These are phyloP conservation scores for Pyrenochaeta sp. DNA, from an alignment of 2,329 filamentous ascomycete genomes.

Conservation along the genomic window DNA sequence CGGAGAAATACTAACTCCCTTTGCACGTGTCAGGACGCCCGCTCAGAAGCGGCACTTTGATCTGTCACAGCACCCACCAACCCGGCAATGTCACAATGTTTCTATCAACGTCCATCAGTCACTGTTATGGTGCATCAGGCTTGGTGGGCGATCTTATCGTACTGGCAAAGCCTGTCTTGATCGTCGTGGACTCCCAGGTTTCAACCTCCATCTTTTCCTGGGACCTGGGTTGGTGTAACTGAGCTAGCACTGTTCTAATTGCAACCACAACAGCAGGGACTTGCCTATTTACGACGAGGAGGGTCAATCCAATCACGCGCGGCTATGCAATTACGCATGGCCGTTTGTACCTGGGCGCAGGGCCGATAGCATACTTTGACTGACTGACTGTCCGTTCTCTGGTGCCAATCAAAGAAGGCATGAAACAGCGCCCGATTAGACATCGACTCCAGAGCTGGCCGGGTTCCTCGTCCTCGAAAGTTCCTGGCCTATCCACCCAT, in stretches of 20 bases:
- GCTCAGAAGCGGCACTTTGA: background rate
- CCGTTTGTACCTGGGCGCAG: background rate
- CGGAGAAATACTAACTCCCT: background rate
- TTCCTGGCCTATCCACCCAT: background rate
- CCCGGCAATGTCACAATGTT: background rate
- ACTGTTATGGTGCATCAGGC: background rate
- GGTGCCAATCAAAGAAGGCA: background rate
- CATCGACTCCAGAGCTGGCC: background rate
- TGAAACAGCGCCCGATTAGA: background rate
- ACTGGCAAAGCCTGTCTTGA: background rate
- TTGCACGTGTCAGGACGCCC: background rate
- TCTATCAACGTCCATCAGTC: background rate
- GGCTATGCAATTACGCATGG: no score
- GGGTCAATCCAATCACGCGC: no score
- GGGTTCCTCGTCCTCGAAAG: no score
- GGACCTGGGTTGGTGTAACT: background rate
- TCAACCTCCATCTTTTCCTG: background rate
- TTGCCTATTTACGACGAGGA: background rate
- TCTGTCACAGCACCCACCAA: slow-evolving; percentile 3
- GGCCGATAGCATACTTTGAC: background rate
- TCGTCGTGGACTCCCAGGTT: background rate
- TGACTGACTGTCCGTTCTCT: background rate
- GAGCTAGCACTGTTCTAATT: background rate
- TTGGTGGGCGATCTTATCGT: background rate
- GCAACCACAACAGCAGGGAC: background rate